Base-by-base conservation (phyloP, 148 eudicot genomes). In the Polygonum maritimum region DNA sequence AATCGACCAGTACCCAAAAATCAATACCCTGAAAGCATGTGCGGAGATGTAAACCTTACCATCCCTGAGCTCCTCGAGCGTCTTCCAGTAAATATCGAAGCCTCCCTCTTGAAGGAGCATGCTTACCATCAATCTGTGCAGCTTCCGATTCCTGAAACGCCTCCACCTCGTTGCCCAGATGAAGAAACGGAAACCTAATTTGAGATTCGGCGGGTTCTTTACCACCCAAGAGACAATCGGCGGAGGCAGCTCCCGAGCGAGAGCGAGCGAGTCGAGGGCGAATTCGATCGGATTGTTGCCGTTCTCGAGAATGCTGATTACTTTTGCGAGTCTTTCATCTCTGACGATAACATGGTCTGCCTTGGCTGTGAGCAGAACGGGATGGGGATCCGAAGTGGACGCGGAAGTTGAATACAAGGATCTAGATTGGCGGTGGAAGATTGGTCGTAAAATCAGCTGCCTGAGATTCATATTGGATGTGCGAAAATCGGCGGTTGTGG, bases 151-250 rank as follows among this genome's bases (percentile, higher is more conserved):
- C 11, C 80, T 79, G 31, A 86, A 79, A 0, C 14, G 40, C 75
- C 75, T 45, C 16, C 74, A 40, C 10, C 71, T 83, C 36, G 84
- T 41, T 31, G 90, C 91, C 98, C 97, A 91, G 49, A 89, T 82
- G 78, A 89, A 88, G 54, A 93, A 91, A 2, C 97, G 89, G 33
- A 93, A 89, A 79, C 86, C 83, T 78, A 84, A 9, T 48, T 71
- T 71, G 0, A 86, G 80, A 62, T 84, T 77, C 9, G 41, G 77
- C 11, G 78, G 83, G 22, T 84, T 47, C 62, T 49, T 72, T 5
- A 93, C 74, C 5, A 89, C 82, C 5, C 83, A 84, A 15, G 85
- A 72, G 10, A 90, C 82, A 3, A 78, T 73, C 7, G 71, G 6
- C 2, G 74, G 82, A 36, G 77, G 74, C 48, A 92, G 76, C 40